Base-by-base conservation (phyloP, 148 eudicot species). In the Rhododendron ovatum region DNA sequence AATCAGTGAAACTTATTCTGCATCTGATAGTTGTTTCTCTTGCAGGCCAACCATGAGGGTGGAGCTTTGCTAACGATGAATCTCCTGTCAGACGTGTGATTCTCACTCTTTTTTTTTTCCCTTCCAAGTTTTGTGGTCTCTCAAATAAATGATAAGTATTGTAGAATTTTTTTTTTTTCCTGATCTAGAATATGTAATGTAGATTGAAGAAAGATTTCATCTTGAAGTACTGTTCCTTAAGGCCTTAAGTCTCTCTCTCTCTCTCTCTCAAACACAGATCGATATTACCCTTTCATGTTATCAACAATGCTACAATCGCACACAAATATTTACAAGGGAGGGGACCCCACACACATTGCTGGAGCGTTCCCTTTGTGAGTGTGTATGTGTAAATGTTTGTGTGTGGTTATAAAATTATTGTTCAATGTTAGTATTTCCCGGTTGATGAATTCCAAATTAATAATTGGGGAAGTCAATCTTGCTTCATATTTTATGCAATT, bases 11-110 rank as follows among this genome's bases (percentile, higher is more conserved):
- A 47, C 35, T 50, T 47, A 30, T 17, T 48, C 2, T 63, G 37
- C 45, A 45, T 43, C 55, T 63, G 50, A 83, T n/a, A 35, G 37
- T 69, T 65, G 37, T 71, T 71, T 67, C 79, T 45, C n/a, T 4
- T 84, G 86, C 86, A 84, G 86, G 48, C 45, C 80, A 51, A 26
- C 35, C 4, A 35, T 65, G 80, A 74, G 33, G 80, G 20, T 83
- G 61, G 78, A 71, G 51, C 43, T 48, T 22, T 30, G 37, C 76
- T 71, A 28, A 18, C 18, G 85, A 83, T 83, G 41, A 69, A 30
- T 43, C n/a, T 83, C 79, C 20, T 17, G 28, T 83, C 8, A 76
- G 80, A 13, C 17, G 65, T 12, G 47, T n/a, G 53, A 20, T 82
- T 82, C 15, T 61, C 51, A 11, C 30, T 24, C 5, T 6, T 5